Conservation (phyloP, 345 rosid genomes). For the Trapa incisa region DNA sequence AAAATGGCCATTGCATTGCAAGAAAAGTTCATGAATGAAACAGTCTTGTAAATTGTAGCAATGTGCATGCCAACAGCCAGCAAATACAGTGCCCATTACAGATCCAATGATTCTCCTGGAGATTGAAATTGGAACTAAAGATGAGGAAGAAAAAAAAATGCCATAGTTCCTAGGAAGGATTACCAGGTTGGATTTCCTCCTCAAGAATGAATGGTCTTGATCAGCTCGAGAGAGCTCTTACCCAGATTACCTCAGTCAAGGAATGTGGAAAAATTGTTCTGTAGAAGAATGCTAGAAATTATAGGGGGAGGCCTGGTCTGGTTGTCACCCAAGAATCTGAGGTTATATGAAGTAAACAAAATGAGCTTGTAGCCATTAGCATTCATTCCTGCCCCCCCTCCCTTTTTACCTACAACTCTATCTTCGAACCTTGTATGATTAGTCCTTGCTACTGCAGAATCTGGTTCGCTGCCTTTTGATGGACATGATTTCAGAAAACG, state of each 20-base stretch:
- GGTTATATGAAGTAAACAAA: background rate
- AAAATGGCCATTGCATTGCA: too few species aligned
- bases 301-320: background rate
- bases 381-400: background rate
- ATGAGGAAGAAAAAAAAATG: background rate
- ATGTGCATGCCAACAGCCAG: background rate
- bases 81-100: background rate
- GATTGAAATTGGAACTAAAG: background rate
- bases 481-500: constrained; percentile 65
- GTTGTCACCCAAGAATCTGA: background rate
- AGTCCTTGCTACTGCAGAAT: constrained; percentile 7
- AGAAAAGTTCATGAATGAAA: too few species aligned
- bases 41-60: background rate
- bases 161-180: background rate
- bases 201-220: background rate
- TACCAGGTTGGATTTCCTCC: background rate
- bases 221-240: background rate
- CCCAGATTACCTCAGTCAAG: background rate
- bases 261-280: background rate
- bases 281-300: background rate
- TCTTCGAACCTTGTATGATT: background rate
- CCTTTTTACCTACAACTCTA: background rate
- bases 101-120: background rate
- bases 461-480: constrained; percentile 58
- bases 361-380: constrained; percentile 6